A percentile compares a stretch with the other conserved stretches of the same genome.
phyloP scores from a whole-genome alignment of 2,329 filamentous ascomycete species.

The Coniella lustricola region DNA sequence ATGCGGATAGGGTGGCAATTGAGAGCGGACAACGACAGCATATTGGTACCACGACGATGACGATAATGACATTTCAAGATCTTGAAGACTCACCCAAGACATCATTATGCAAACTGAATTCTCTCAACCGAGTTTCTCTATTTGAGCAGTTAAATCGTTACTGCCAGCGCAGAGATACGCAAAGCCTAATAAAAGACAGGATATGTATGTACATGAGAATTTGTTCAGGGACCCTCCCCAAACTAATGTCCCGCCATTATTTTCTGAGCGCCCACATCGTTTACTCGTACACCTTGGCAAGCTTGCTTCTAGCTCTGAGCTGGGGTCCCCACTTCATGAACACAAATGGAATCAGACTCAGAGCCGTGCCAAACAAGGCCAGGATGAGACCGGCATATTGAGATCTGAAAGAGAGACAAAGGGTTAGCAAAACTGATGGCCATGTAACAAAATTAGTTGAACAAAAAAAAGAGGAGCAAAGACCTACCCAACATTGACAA shows the following conservation, averaged over 20 bases:
- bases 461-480: neutral
- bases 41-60: no score
- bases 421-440: neutral
- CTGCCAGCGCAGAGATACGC: no score
- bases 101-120: no score
- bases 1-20: no score
- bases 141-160: no score
- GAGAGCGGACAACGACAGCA: no score
- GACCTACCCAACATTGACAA: slow-evolving; percentile 40
- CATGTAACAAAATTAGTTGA: neutral
- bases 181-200: no score
- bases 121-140: no score
- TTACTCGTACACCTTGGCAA: slow-evolving; percentile 20
- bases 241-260: neutral
- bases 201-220: neutral
- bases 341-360: slow-evolving; percentile 32
- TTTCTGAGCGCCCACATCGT: neutral
- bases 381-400: slow-evolving; percentile 44
- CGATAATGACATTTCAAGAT: no score
- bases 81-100: no score
- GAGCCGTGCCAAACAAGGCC: slow-evolving; percentile 34
- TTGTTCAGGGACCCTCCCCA: neutral
- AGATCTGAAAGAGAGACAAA: slow-evolving; percentile 14
- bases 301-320: slow-evolving; percentile 31
- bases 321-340: slow-evolving; percentile 35